Base-by-base conservation (phyloP, 257 asterid genomes). In the Marsdenia floribunda region DNA sequence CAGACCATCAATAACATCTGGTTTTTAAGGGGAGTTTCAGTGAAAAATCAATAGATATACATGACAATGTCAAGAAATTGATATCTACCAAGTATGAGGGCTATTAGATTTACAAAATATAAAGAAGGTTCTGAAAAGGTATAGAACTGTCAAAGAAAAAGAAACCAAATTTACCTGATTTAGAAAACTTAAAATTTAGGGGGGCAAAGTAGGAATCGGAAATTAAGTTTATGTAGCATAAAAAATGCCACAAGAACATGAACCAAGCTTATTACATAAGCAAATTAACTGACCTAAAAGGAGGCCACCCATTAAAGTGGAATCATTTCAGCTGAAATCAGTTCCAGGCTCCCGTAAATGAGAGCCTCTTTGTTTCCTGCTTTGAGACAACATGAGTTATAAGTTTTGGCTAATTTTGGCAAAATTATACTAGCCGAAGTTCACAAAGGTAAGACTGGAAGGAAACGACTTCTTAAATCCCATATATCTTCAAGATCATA, bases 311-410 rank as follows among this genome's bases (percentile, higher is more conserved):
- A 88, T 83, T 90, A 86, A 85, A 90, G 89, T 89, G 97, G 91
- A 83, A 85, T 86, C 97, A 87, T 87, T 90, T 90, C 95, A 88
- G 93, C 96, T 77, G 90, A 87, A 92, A 90, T 86, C 95, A 84
- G 93, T 87, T 84, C 93, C 91, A 87, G 93, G 92, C 97, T 91
- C 96, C 96, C 92, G 86, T 86, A 88, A 85, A 87, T 80, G 96
- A 92, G 93, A 92, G 96, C 91, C 96, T 86, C 95, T 86, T 83
- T 87, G 87, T 88, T 86, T 85, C 97, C 97, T 92, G 97, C 96
- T 92, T 85, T 79, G 90, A 92, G 90, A 92, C 91, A 91, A 87
- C 82, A 85, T 70, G 89, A 90, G 87, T 86, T 87, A 92, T 87
- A 87, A 92, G 97, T 77, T 85, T 85, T 82, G 81, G 80, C 81